Base-by-base conservation (phyloP, 805 yeast genomes). In the Candida bentonensis region DNA sequence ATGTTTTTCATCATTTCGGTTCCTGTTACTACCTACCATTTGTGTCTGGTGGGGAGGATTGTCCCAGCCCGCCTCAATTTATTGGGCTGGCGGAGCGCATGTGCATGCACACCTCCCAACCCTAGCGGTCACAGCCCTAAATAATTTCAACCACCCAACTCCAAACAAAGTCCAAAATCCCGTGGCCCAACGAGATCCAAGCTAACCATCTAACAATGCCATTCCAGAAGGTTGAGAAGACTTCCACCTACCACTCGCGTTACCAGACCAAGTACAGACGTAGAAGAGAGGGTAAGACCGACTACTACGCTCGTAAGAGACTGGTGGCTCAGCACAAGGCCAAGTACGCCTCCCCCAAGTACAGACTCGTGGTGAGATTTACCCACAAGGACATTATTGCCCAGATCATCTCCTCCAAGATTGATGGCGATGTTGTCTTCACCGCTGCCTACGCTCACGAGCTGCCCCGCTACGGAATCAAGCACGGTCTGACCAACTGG, bases 231-330 rank as follows among this genome's bases (percentile, higher is more conserved):
- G 62, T 67, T 57, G 63, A 71, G 58, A 86, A 87, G 80, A 72
- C 77, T 67, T 79, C 94, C 65, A 89, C 96, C 59, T 92, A 92
- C 89, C 85, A 79, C 79, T 87, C 96, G 67, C 88, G 98, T 72
- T 92, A 79, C 95, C 98, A 92, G 79, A 92, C 98, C 70, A 96
- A 97, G 58, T 92, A 88, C 95, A 87, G 98, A 74, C 88, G 98
- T 81, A 85, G 98, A 83, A 85, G 94, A 71, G 96, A 92, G 77
- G 98, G 98, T 77, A 92, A 92, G 81, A 92, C 98, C 68, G 98
- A 92, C 73, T 92, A 88, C 94, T 92, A 88, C 81, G 96, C 92
- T 72, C 88, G 98, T 82, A 92, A 92, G 95, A 87, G 97, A 78
- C 78, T 92, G 68, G 92, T 92, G 66, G 78, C 96, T 65, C 98